Evolutionary conservation across 2,329 filamentous ascomycete species (phyloP), one percentile per base, ranked within the genome.

Genomic region (Fusarium sp.): DNA sequence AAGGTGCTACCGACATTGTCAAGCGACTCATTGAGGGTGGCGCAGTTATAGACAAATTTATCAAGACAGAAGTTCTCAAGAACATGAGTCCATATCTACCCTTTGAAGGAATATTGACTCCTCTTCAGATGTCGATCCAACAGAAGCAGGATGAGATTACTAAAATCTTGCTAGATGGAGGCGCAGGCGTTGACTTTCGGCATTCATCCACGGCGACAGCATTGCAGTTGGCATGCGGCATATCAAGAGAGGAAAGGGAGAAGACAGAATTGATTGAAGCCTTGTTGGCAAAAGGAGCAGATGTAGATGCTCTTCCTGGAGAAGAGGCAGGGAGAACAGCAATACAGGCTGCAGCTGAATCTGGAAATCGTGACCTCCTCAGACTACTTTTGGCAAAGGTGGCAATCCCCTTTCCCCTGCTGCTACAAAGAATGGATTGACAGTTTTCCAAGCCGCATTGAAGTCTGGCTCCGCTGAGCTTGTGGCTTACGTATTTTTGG

Each of bases 91-190:
- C 10, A 38, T 4, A 21, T 19, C 8, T 9, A 9, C 8, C 3
- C 6, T 9, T 13, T 13, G 1, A 1, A 21, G 18, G 1, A 10
- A 6, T 21, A 0, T 18, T 49, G 9, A 35, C 37, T 4, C 43
- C 58, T 3, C 15, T 56, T 1, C 50, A 58, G 38, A 0, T 38
- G 1, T 23, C 56, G 6, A 5, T 30, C 18, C 16, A 52, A 0
- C 0, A 21, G 7, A 2, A 1, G 0, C 0, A 30, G 3, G 2
- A 12, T 0, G 15, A 38, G 1, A 19, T 50, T 11, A 47, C 8
- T 1, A 21, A 33, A 5, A 4, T 44, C 12, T 18, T 64, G 19
- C 2, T 60, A 1, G 12, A 18, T 9, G 25, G 8, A 9, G 62
- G 33, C 6, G 25, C 56, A 15, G 1, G 18, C 5, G 13, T 46